These are phyloP conservation scores for Acarospora socialis DNA, from an alignment of 2,329 filamentous ascomycete genomes.

Conservation along the genomic window DNA sequence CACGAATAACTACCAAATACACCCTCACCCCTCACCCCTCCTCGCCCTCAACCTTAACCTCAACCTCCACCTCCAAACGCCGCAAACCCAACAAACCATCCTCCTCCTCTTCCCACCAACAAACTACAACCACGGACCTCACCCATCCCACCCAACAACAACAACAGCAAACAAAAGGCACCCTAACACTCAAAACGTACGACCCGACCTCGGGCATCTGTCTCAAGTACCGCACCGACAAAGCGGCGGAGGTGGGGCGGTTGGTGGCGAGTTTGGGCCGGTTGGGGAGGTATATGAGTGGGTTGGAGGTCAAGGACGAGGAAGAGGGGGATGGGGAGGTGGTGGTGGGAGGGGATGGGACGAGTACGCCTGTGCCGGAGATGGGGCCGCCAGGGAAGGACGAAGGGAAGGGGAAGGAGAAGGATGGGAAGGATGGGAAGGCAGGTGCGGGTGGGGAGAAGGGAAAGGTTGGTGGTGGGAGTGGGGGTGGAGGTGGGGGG, in stretches of 20 bases:
- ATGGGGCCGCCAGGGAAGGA: constrained; percentile 26
- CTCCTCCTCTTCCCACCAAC: constrained; percentile 9
- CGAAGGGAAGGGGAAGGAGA: constrained; percentile 20
- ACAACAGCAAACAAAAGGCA: constrained; percentile 40
- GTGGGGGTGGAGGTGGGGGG: constrained; percentile 28
- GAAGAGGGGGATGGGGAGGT: constrained; percentile 25
- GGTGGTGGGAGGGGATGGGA: constrained; percentile 22
- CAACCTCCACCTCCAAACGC: constrained; percentile 17
- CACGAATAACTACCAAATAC: constrained; percentile 87
- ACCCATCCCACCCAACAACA: constrained; percentile 19
- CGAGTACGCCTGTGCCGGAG: constrained; percentile 21
- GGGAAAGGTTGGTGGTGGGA: constrained; percentile 17
- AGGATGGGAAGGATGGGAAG: constrained; percentile 26
- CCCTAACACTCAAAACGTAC: constrained; percentile 76
- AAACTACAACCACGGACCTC: constrained; percentile 11
- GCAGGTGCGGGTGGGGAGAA: constrained; percentile 15
- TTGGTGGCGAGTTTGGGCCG: constrained; percentile 64
- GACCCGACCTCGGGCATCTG: constrained; percentile 68
- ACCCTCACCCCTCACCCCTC: constrained; percentile 38
- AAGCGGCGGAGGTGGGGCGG: constrained; percentile 77
- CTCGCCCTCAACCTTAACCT: constrained; percentile 19
- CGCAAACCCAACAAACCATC: constrained; percentile 16
- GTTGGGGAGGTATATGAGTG: constrained; percentile 50
- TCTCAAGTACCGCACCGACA: constrained; percentile 83
- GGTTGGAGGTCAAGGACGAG: constrained; percentile 39